Evolutionary conservation across 2,329 filamentous ascomycete genomes (phyloP), one percentile per base, ranked within the genome.

Genomic region (Fusarium azukiicola): DNA sequence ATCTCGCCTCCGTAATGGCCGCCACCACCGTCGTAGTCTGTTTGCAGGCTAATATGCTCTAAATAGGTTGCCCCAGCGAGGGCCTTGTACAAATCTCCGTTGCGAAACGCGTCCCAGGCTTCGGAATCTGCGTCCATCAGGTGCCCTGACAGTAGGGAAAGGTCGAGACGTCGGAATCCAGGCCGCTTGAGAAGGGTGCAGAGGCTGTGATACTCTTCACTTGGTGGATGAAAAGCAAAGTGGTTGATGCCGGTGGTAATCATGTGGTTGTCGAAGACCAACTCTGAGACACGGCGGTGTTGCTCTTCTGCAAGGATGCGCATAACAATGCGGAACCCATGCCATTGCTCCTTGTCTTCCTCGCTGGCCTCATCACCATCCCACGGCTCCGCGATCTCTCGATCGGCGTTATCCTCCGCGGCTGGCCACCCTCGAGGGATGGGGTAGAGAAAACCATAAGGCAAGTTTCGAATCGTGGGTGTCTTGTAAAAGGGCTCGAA

Each of bases 401-500:
- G 27, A 49, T 32, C 17, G 12, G 21, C 8, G 12, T 27, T 19
- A n/a, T 46, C 42, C 10, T 17, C 23, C 6, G 27, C 7, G 19
- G 36, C 63, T 14, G 46, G 49, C 69, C 73, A 76, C 23, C 49
- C 3, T 0, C 58, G 49, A 1, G 66, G 50, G 5, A 56, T 56
- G 2, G 66, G 74, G 9, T 76, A 76, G 1, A 49, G 47, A 63
- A 76, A 76, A 0, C 74, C 74, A 4, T 14, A 6, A 10, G 74
- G 74, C 1, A 76, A 50, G 13, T n/a, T 52, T 10, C 74, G 50
- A 10, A 76, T 70, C 58, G 76, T 76, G 12, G 74, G 70, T 3
- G 66, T 76, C 1, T 73, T 1, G 1, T 76, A 76, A 0, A 76
- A 50, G 3, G 74, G 70, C 9, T 67, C 40, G 14, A 70, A 76